Base-by-base conservation (phyloP, 2,329 filamentous ascomycete species). In the Alternaria panax region DNA sequence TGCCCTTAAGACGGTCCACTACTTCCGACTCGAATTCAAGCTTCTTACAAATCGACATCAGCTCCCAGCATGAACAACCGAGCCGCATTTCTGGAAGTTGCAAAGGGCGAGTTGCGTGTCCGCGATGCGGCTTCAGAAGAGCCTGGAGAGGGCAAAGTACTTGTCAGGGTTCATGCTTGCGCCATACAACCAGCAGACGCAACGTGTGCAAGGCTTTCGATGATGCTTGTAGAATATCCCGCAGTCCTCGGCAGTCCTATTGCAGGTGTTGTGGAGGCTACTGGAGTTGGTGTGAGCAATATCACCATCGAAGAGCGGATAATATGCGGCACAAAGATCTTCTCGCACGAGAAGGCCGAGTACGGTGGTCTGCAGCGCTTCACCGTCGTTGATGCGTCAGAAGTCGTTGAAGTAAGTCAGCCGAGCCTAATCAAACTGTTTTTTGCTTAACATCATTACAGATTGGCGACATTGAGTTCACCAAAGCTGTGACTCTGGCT, bases 281-380 rank as follows among this genome's bases (percentile, higher is more conserved):
- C 79, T 5, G 78, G 76, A 6, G 58, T 66, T 7, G 64, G 67
- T 7, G 70, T 77, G 9, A 68, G 52, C 2, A 69, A 69, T 12
- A 72, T 79, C 27, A 41, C 71, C 22, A 50, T 66, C 2, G 78
- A 79, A 3, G 75, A 80, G 41, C 72, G 75, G 16, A 66, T 80
- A 2, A 57, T 69, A 7, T 65, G 64, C 36, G 63, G 62, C 1
- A 71, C 63, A 2, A 69, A 70, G 51, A 30, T 68, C 9, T 66
- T 68, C 38, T 42, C 51, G 16, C 57, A 65, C 3, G 69, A 68
- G 54, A 68, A 67, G 34, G 47, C 64, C 1, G 68, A 64, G 32
- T 70, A 66, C 55, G 63, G 67, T 14, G 70, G 65, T 1, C 47
- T 63, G 7, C 68, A 72, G 40, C 60, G 59, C 7, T 70, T 60